Percentiles rank a stretch among this genome's conserved stretches.
These are phyloP conservation scores for Colletotrichum paranaense DNA, from an alignment of 2,329 filamentous ascomycete genomes.

Conservation along the genomic window DNA sequence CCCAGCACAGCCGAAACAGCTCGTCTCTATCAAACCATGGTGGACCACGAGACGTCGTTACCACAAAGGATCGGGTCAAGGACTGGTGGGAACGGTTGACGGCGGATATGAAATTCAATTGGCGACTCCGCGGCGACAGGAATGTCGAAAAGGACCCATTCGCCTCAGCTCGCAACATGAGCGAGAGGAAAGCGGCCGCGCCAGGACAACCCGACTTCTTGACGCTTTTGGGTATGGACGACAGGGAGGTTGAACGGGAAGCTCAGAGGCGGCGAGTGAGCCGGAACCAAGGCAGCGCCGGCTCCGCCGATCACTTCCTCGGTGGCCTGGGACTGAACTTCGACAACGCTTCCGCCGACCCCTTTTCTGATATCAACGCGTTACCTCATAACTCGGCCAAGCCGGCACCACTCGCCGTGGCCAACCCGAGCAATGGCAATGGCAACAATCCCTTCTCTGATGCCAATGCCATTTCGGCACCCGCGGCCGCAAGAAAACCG, in stretches of 20 bases:
- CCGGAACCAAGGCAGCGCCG: slow-evolving; percentile 46
- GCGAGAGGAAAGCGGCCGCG: slow-evolving; percentile 36
- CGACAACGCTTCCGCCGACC: slow-evolving; percentile 47
- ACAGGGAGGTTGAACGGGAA: slow-evolving; percentile 51
- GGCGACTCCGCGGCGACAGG: slow-evolving; percentile 46
- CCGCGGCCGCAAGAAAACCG: slow-evolving; percentile 42
- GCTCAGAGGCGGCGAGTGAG: slow-evolving; percentile 48
- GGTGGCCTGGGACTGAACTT: slow-evolving; percentile 52
- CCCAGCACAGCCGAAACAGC: slow-evolving; percentile 52
- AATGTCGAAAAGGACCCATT: slow-evolving; percentile 43
- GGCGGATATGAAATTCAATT: slow-evolving; percentile 52
- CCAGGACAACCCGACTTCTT: slow-evolving; percentile 55
- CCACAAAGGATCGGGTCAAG: slow-evolving; percentile 51
- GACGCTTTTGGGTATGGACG: slow-evolving; percentile 55
- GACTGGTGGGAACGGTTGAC: slow-evolving; percentile 59
- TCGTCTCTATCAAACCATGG: slow-evolving; percentile 40
- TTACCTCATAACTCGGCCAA: slow-evolving; percentile 52
- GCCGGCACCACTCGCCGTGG: slow-evolving; percentile 48
- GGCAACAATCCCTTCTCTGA: slow-evolving; percentile 60
- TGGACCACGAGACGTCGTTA: slow-evolving; percentile 37
- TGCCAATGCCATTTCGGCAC: slow-evolving; percentile 53
- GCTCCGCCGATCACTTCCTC: slow-evolving; percentile 52
- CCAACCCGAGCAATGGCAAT: slow-evolving; percentile 37
- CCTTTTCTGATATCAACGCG: slow-evolving; percentile 62
- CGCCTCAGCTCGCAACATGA: slow-evolving; percentile 40